phyloP scores from a whole-genome alignment of 768 basidiomycete species.

The Bullera alba region DNA sequence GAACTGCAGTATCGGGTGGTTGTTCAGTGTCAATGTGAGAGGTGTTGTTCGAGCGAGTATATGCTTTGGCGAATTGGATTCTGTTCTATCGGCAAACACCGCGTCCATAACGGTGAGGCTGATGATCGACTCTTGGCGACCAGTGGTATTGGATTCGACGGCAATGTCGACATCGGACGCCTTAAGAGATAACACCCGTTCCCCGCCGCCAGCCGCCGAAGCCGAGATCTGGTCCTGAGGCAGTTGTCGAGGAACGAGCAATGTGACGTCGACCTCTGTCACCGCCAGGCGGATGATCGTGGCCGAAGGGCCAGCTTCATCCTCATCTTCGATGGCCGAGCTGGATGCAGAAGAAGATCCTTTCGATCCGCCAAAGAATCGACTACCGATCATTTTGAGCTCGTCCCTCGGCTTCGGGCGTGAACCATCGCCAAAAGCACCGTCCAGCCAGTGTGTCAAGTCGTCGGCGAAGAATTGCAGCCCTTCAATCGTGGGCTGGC shows the following conservation, averaged over 20 bases:
- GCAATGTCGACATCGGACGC: slow-evolving; percentile 60
- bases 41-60: slow-evolving; percentile 57
- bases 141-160: slow-evolving; percentile 63
- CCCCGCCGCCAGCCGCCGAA: slow-evolving; percentile 9
- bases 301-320: slow-evolving; percentile 9
- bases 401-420: slow-evolving; percentile 50
- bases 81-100: slow-evolving; percentile 52
- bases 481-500: slow-evolving; percentile 62
- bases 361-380: slow-evolving; percentile 51
- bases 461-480: slow-evolving; percentile 88
- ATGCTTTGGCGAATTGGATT: slow-evolving; percentile 41
- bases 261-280: slow-evolving; percentile 48
- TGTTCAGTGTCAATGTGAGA: slow-evolving; percentile 49
- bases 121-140: slow-evolving; percentile 66
- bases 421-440: slow-evolving; percentile 40
- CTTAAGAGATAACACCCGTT: slow-evolving; percentile 47
- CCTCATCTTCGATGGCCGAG: slow-evolving; percentile 24
- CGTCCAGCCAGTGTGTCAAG: slow-evolving; percentile 62
- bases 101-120: slow-evolving; percentile 61
- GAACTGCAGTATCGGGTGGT: slow-evolving; percentile 40
- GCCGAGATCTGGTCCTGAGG: slow-evolving; percentile 15
- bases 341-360: slow-evolving; percentile 33
- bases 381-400: slow-evolving; percentile 66
- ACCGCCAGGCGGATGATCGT: slow-evolving; percentile 15
- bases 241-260: slow-evolving; percentile 57